phyloP scores from a whole-genome alignment of 139 green algal species.

The Chlamydomonas sphaeroides region DNA sequence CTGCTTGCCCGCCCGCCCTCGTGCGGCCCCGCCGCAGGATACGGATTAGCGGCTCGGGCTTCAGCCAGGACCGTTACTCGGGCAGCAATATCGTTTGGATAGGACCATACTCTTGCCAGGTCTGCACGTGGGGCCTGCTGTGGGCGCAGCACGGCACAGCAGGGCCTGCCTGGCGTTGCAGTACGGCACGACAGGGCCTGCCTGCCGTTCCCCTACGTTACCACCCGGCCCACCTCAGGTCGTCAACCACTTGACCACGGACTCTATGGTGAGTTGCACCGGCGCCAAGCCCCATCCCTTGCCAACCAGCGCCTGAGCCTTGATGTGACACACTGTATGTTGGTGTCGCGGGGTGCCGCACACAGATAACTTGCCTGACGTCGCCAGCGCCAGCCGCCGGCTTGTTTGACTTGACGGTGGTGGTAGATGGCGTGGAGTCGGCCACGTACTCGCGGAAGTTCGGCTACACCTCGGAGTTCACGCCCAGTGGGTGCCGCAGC shows the following conservation, averaged over 20 bases:
- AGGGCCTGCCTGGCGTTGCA: too few relatives aligned
- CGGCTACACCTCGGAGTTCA: not conserved
- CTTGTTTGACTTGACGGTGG: constrained; percentile 4
- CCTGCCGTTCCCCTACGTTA: too few relatives aligned
- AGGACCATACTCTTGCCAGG: constrained; percentile 22
- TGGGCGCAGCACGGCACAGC: too few relatives aligned
- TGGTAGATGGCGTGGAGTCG: constrained; percentile 7
- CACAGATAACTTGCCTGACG: constrained; percentile 34
- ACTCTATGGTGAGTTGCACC: not conserved
- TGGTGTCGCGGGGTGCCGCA: too few relatives aligned
- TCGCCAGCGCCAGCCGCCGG: not conserved
- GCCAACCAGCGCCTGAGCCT: not conserved
- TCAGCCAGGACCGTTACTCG: constrained; percentile 6
- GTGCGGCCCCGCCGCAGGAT: not conserved
- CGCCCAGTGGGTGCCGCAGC: not conserved
- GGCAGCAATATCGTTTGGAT: constrained; percentile 32
- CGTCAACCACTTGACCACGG: constrained; percentile 39
- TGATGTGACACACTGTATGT: too few relatives aligned
- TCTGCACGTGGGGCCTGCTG: too few relatives aligned
- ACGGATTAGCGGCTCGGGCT: constrained; percentile 10
- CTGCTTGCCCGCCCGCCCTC: not conserved
- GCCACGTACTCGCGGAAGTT: not conserved
- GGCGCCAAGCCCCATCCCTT: not conserved
- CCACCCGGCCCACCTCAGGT: too few relatives aligned
- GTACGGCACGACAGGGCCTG: too few relatives aligned